Base-by-base conservation (phyloP, 75 land plant species). In the Pinus taeda region DNA sequence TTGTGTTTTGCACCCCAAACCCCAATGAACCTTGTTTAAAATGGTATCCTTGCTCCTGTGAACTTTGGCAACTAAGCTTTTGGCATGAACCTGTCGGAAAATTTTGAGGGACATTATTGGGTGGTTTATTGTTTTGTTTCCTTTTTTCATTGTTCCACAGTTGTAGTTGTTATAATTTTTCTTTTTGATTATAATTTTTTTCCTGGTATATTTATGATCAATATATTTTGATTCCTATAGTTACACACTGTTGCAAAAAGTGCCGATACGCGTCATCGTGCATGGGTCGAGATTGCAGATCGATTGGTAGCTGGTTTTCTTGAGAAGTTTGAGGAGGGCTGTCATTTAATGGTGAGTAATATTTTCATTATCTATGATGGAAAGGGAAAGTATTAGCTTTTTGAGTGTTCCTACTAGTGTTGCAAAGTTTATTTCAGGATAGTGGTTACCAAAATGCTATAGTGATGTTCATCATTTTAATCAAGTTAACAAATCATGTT, bases 251-350 rank as follows among this genome's bases (percentile, higher is more conserved):
- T 89, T 58, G 97, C 97, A 73, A 88, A 85, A 76, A 86, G 88
- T n/a, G 97, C 97, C 57, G 86, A 86, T 22, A 81, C 92, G 91
- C 97, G 87, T 77, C 98, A 88, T 57, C 88, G 83, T 78, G 91
- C 84, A 65, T 96, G 97, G 99, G 95, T 96, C 57, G 98, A 94
- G 70, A 96, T 92, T 85, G 98, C 99, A 13, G 99, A 96, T 78
- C 93, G 98, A 24, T 90, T 85, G 93, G 98, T 96, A 22, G 94
- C 89, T 77, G 99, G 98, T 26, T 96, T 96, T 74, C 91, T 96
- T 53, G 99, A 96, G 82, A 96, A 90, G 89, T 96, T 96, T 82
- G 99, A 96, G 79, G 98, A 94, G 81, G 90, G 93, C 53, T 96
- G 95, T 78, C 98, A 96, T 78, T 71, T 79, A 67, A 94, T 96